phyloP scores from a whole-genome alignment of 1,139 yeast genomes.

The Saccharomyces hybrid region DNA sequence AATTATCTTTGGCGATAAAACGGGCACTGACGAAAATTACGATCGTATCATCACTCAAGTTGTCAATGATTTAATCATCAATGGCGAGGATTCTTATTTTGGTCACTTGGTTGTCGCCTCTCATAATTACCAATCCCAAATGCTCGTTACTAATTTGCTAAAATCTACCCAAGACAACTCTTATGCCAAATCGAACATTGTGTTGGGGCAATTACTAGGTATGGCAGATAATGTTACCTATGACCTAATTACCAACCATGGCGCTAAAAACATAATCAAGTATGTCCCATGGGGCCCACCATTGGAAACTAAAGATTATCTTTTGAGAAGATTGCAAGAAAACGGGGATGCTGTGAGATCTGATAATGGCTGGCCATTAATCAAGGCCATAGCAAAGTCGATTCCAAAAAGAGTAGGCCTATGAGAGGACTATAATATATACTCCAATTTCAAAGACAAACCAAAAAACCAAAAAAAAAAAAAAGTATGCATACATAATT shows the following conservation, averaged over 20 bases:
- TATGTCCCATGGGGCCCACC: conserved; percentile 99
- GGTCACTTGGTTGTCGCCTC: conserved; percentile 92
- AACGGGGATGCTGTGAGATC: conserved; percentile 92
- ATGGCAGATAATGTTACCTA: conserved; percentile 91
- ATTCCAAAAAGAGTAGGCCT: not conserved
- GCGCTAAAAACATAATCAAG: conserved; percentile 73
- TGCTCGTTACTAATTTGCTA: conserved; percentile 57
- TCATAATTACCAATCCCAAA: conserved; percentile 77
- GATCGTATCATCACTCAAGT: conserved; percentile 62
- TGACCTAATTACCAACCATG: conserved; percentile 57
- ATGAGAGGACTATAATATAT: not conserved
- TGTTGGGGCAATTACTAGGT: conserved; percentile 86
- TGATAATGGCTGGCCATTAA: conserved; percentile 77
- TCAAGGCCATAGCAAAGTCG: conserved; percentile 47
- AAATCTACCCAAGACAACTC: conserved; percentile 19
- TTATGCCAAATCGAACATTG: conserved; percentile 53
- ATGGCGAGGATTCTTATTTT: conserved; percentile 46
- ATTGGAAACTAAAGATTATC: conserved; percentile 82
- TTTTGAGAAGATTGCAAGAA: conserved; percentile 87
- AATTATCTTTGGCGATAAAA: conserved; percentile 67
- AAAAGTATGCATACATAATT: conserved; percentile 1
- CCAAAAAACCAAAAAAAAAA: not conserved
- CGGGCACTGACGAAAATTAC: conserved; percentile 40
- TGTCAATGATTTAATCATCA: conserved; percentile 51
- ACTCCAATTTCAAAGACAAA: not conserved